A percentile compares a stretch with the other conserved stretches of the same genome.
phyloP scores from a whole-genome alignment of 1,284 basidiomycete species.

The Trametes sp. region DNA sequence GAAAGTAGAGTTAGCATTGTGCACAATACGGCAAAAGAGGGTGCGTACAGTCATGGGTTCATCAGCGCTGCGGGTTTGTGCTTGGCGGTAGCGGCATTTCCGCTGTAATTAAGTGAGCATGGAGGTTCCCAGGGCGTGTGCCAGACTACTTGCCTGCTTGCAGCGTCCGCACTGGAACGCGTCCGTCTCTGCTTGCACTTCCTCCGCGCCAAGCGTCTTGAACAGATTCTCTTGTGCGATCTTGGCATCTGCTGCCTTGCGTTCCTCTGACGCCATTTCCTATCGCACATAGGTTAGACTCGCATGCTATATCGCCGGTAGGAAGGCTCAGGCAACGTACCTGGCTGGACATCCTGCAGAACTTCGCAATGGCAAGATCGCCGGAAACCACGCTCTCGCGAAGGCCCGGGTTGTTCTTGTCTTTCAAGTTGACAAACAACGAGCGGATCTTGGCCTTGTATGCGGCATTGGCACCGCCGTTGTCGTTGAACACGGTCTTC shows the following conservation, averaged over 20 bases:
- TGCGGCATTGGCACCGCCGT: slow-evolving; percentile 51
- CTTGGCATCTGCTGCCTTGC: slow-evolving; percentile 83
- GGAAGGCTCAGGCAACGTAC: slow-evolving; percentile 48
- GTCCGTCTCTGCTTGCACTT: slow-evolving; percentile 94
- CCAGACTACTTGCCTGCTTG: slow-evolving; percentile 64
- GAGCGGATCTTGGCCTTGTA: slow-evolving; percentile 89
- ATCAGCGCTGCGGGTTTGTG: slow-evolving; percentile 94
- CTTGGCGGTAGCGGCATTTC: slow-evolving; percentile 93
- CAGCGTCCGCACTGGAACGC: slow-evolving; percentile 98
- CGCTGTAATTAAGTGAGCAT: slow-evolving; percentile 54
- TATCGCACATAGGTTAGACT: slow-evolving; percentile 39
- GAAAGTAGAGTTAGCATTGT: slow-evolving; percentile 27
- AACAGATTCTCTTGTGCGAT: slow-evolving; percentile 91
- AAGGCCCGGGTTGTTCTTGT: slow-evolving; percentile 91
- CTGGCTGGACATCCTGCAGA: slow-evolving; percentile 85
- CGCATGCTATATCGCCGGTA: no score
- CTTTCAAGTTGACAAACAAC: slow-evolving; percentile 94
- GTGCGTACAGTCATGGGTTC: slow-evolving; percentile 90
- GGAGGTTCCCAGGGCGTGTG: neutral
- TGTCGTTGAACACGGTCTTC: slow-evolving; percentile 58
- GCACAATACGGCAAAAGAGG: slow-evolving; percentile 4
- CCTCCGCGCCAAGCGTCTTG: slow-evolving; percentile 90
- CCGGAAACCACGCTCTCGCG: slow-evolving; percentile 88
- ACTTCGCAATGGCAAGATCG: slow-evolving; percentile 71
- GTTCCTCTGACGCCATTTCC: slow-evolving; percentile 97